These are phyloP conservation scores for Rhizomucor miehei DNA, from an alignment of 371 early-diverging fungal genomes.

Conservation along the genomic window DNA sequence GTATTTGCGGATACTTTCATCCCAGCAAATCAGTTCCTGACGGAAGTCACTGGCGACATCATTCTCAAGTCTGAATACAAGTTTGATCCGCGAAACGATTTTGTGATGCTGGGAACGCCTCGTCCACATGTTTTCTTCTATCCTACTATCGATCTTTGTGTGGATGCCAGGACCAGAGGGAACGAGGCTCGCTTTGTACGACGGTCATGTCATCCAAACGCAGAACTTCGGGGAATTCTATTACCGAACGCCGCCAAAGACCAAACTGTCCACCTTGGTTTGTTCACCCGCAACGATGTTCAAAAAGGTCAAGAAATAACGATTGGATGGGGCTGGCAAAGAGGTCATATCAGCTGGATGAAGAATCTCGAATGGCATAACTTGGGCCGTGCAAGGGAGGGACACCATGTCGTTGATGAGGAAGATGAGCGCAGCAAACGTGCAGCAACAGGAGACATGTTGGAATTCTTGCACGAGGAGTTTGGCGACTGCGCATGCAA, in stretches of 20 bases:
- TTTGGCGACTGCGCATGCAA: slow-evolving; percentile 48
- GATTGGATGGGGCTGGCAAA: slow-evolving; percentile 72
- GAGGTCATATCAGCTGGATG: slow-evolving; percentile 44
- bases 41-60: slow-evolving; percentile 75
- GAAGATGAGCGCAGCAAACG: slow-evolving; percentile 30
- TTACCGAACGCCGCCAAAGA: slow-evolving; percentile 35
- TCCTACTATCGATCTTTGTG: slow-evolving; percentile 65
- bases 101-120: slow-evolving; percentile 56
- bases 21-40: slow-evolving; percentile 54
- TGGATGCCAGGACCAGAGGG: slow-evolving; percentile 74
- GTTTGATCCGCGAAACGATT: slow-evolving; percentile 57
- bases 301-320: slow-evolving; percentile 73
- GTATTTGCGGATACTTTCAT: slow-evolving; percentile 72
- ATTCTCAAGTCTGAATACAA: slow-evolving; percentile 66
- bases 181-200: slow-evolving; percentile 71
- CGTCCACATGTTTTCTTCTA: slow-evolving; percentile 74
- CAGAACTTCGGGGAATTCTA: slow-evolving; percentile 64
- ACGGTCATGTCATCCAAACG: slow-evolving; percentile 72
- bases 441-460: slow-evolving; percentile 33
- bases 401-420: slow-evolving; percentile 23
- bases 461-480: slow-evolving; percentile 17
- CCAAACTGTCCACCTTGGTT: slow-evolving; percentile 61
- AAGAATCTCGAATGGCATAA: slow-evolving; percentile 25
- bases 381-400: slow-evolving; percentile 8
- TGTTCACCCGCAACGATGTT: slow-evolving; percentile 64